These are phyloP conservation scores for Schrenkiella parvula DNA, from an alignment of 345 rosid genomes.

Conservation along the genomic window DNA sequence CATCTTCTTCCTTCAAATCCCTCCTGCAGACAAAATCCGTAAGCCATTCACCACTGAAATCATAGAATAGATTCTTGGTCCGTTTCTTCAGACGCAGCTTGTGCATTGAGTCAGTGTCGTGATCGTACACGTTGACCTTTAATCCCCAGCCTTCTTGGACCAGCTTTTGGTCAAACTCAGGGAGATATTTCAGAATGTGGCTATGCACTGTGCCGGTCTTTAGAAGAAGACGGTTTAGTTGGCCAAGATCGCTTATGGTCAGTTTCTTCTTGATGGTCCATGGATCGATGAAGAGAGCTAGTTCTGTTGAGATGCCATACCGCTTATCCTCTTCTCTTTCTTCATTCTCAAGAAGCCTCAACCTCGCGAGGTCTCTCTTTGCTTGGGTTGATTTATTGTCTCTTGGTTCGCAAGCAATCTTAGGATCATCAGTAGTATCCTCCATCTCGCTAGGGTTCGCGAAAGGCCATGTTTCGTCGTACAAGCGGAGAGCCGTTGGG, in stretches of 20 bases:
- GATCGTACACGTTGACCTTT: conserved; percentile 13
- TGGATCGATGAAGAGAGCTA: conserved; percentile 7
- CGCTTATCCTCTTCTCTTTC: conserved; percentile 11
- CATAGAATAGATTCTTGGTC: background rate
- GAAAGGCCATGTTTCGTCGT: background rate
- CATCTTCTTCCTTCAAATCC: background rate
- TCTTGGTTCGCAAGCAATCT: background rate
- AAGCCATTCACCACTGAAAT: conserved; percentile 10
- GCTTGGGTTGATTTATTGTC: background rate
- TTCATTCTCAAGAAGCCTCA: background rate
- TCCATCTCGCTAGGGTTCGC: background rate
- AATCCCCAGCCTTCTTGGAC: background rate
- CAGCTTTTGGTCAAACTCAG: background rate
- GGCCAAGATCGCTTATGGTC: conserved; percentile 2
- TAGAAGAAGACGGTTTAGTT: conserved; percentile 9
- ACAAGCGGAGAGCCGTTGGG: background rate
- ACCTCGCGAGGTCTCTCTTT: background rate
- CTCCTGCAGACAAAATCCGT: conserved; percentile 3
- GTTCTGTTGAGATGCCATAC: background rate
- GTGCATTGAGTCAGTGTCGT: background rate
- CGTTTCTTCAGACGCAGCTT: conserved; percentile 7
- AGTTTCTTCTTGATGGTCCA: conserved; percentile 17
- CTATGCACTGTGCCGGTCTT: background rate
- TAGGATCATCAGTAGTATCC: background rate
- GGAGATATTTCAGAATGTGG: conserved; percentile 1